Evolutionary conservation across 768 basidiomycete genomes (phyloP).

Genomic region (Amanita phalloides): DNA sequence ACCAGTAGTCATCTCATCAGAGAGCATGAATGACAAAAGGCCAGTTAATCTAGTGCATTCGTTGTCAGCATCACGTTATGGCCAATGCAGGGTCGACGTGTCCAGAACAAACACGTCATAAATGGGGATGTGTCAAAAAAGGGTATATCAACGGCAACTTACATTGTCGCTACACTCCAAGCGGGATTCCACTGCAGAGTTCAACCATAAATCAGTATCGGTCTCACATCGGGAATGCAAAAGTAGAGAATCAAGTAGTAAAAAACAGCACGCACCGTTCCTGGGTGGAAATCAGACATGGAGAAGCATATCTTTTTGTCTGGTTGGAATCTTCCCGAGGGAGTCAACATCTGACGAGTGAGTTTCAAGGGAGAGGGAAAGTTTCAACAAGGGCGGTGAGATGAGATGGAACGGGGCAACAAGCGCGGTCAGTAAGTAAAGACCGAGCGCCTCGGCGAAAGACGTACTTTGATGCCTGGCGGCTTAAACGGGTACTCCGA

Average conservation of each 20-base stretch:
- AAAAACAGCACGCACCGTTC: constrained; percentile 51
- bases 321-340: constrained; percentile 82
- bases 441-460: background rate
- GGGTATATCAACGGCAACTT: constrained; percentile 19
- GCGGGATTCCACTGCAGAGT: constrained; percentile 79
- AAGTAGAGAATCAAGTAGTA: background rate
- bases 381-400: background rate
- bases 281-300: constrained; percentile 94
- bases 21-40: constrained; percentile 87
- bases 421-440: background rate
- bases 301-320: constrained; percentile 97
- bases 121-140: background rate
- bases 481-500: constrained; percentile 95
- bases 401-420: background rate
- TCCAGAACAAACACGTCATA: background rate
- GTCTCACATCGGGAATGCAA: background rate
- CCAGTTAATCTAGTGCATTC: constrained; percentile 68
- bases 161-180: constrained; percentile 94
- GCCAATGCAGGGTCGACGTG: constrained; percentile 6
- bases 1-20: constrained; percentile 95
- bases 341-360: constrained; percentile 68
- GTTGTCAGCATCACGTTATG: constrained; percentile 6
- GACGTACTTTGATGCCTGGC: constrained; percentile 83
- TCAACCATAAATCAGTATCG: constrained; percentile 1
- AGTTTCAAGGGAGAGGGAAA: constrained; percentile 1